Evolutionary conservation across 345 rosid genomes (phyloP), one percentile per base, ranked within the genome.

Genomic region (Trapa bicornis): DNA sequence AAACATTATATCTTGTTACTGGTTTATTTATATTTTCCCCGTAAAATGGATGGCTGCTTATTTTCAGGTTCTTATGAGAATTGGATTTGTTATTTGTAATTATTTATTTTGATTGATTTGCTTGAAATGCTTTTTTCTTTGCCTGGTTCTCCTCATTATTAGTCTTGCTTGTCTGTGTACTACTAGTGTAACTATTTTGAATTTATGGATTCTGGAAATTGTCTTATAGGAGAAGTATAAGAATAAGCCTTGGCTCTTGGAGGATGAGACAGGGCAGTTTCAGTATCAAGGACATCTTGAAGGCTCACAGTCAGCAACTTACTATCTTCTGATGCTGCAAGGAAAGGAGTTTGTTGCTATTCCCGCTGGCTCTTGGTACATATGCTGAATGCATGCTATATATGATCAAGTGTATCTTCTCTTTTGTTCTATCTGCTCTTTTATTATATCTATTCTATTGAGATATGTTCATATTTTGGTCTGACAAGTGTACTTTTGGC

Each of bases 281-380:
- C 99, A 91, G 81, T 94, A 73, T 61, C 95, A 91, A 1, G 99
- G 97, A 15, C 95, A 82, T 58, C 96, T 89, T 80, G 97, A 94
- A 87, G 99, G 99, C 43, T 81, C 97, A 62, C 97, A 94, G 61
- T 89, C 95, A 32, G 97, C 97, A 2, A 94, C 99, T 62, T 94
- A 91, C 72, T 91, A 91, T 79, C 86, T 94, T 13, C 77, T 94
- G 68, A 86, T 94, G 81, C 71, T 82, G 87, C 89, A 89, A 73
- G 90, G 86, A 65, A 91, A 85, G 70, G 96, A 93, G 78, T 87
- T 88, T 76, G 76, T 77, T 37, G 97, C 99, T 38, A 87, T 91
- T 73, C 99, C 99, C 47, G 96, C 96, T 22, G 96, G 97, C 75
- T 91, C 97, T 70, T 94, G 97, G 99, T 94, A 85, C 66, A 74